Evolutionary conservation across 2,329 filamentous ascomycete species (phyloP).

Genomic region (Malbranchea zuffiana): DNA sequence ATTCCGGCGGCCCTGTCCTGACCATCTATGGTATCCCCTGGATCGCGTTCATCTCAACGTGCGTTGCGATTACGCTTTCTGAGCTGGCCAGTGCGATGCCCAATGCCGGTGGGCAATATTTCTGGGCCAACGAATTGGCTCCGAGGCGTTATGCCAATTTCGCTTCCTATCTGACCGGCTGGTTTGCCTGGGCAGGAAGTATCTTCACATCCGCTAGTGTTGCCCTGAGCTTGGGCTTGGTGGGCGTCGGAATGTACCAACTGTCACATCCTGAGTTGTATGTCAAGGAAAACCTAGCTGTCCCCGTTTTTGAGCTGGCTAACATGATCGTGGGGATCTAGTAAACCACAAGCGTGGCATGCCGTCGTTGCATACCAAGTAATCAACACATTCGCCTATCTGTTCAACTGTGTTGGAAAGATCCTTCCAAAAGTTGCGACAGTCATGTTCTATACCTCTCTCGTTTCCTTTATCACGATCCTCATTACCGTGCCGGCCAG

Average conservation of each 20-base stretch:
- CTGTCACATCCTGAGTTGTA: constrained; percentile 44
- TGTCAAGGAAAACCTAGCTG: constrained; percentile 22
- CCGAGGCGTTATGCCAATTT: constrained; percentile 37
- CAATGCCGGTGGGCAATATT: constrained; percentile 44
- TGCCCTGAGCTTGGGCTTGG: constrained; percentile 39
- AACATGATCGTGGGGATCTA: constrained; percentile 14
- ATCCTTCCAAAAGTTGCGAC: constrained; percentile 32
- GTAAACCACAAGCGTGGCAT: constrained; percentile 27
- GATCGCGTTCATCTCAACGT: constrained; percentile 36
- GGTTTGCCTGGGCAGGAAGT: constrained; percentile 44
- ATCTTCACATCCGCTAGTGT: constrained; percentile 46
- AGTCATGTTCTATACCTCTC: constrained; percentile 36
- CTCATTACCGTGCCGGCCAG: constrained; percentile 39
- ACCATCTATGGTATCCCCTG: constrained; percentile 42
- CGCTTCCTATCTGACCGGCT: constrained; percentile 40
- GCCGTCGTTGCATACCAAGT: constrained; percentile 38
- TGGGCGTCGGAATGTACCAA: constrained; percentile 43
- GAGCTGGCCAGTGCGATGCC: constrained; percentile 41
- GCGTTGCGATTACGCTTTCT: constrained; percentile 37
- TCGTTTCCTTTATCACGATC: constrained; percentile 40
- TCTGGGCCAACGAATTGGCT: constrained; percentile 41
- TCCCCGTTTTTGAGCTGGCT: constrained; percentile 1
- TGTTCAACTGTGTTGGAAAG: constrained; percentile 39
- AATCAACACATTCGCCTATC: constrained; percentile 39
- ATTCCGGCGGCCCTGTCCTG: constrained; percentile 39